phyloP scores from a whole-genome alignment of 495 filamentous ascomycete genomes.

The Xylaria acuta region DNA sequence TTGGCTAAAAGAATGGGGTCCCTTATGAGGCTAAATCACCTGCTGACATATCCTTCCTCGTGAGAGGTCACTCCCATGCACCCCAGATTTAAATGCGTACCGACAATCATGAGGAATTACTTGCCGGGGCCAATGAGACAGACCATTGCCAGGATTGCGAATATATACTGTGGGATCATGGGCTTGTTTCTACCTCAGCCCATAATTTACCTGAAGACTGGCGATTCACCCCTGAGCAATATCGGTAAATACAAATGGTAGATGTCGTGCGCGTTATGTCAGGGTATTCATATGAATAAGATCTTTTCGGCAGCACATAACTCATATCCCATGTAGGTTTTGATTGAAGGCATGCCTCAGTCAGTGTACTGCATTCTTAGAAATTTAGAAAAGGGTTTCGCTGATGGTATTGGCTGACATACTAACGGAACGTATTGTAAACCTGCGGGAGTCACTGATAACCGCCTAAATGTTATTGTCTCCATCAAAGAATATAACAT shows the following conservation, averaged over 20 bases:
- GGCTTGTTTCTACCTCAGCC: background rate
- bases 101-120: background rate
- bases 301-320: background rate
- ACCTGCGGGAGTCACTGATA: background rate
- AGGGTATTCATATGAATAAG: background rate
- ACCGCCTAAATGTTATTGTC: background rate
- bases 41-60: slow-evolving; percentile 32
- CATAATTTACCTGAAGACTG: background rate
- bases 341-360: background rate
- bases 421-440: background rate
- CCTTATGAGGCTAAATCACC: slow-evolving; percentile 41
- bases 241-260: slow-evolving; percentile 18
- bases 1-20: slow-evolving; percentile 5
- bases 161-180: background rate
- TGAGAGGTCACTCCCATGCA: slow-evolving; percentile 33
- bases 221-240: background rate
- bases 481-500: background rate
- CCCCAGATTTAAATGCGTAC: slow-evolving; percentile 27
- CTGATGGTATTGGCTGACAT: background rate
- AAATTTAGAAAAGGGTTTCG: background rate
- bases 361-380: background rate
- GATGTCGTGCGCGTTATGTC: background rate
- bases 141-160: background rate
- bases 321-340: background rate
- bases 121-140: slow-evolving; percentile 11